A percentile compares a stretch with the other conserved stretches of the same genome.
Conservation (phyloP, 2,329 filamentous ascomycete species). For the Trichoderma hamatum region DNA sequence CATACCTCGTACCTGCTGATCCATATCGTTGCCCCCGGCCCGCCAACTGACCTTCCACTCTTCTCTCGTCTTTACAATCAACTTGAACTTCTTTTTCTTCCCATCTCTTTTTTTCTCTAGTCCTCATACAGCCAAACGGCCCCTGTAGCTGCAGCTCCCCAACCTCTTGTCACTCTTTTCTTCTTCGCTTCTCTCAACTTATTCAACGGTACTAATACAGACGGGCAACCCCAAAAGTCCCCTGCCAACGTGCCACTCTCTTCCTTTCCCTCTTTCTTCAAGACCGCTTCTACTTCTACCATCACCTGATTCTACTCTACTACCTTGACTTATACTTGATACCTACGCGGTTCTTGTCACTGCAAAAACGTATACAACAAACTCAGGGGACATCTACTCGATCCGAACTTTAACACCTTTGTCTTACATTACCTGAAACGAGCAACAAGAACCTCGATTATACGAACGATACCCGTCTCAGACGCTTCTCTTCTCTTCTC, state of each 20-base stretch:
- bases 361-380: background rate
- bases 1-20: slow-evolving; percentile 24
- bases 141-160: slow-evolving; percentile 25
- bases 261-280: slow-evolving; percentile 1
- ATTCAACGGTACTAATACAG: slow-evolving; percentile 24
- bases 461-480: background rate
- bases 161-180: slow-evolving; percentile 25
- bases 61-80: slow-evolving; percentile 11
- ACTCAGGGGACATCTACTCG: background rate
- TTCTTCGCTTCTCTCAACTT: background rate
- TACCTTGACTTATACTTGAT: background rate
- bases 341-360: background rate
- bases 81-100: slow-evolving; percentile 20
- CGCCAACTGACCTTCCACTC: slow-evolving; percentile 23
- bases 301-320: slow-evolving; percentile 6
- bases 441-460: slow-evolving; percentile 7
- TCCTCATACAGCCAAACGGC: slow-evolving; percentile 5
- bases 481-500: background rate
- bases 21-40: slow-evolving; percentile 17
- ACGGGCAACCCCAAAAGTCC: slow-evolving; percentile 3
- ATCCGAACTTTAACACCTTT: background rate
- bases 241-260: slow-evolving; percentile 16
- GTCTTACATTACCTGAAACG: background rate
- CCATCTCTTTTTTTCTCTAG: slow-evolving; percentile 12
- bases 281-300: background rate